A percentile compares a stretch with the other conserved stretches of the same genome.
Evolutionary conservation across 345 rosid species (phyloP).

Genomic region (Boechera divaricarpa): DNA sequence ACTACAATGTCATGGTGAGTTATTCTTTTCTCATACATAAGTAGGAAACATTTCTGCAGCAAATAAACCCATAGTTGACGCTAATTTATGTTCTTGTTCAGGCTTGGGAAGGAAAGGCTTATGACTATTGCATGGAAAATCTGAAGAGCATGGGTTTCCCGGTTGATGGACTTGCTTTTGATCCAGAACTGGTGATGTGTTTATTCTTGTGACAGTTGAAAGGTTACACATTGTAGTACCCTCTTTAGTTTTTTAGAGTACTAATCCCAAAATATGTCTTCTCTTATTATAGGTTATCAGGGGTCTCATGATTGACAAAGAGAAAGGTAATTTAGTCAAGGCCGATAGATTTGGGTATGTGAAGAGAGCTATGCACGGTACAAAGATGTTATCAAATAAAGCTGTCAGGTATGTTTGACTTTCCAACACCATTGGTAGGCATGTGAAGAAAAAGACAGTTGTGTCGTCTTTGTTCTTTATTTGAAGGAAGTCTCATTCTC

Average conservation of each 20-base stretch:
- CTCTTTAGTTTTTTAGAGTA: constrained; percentile 20
- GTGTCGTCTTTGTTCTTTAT: not conserved
- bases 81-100: constrained; percentile 39
- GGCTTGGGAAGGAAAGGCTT: constrained; percentile 99
- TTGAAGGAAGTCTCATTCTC: constrained; percentile 43
- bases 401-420: constrained; percentile 69
- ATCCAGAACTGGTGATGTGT: constrained; percentile 73
- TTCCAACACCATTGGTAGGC: not conserved
- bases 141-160: constrained; percentile 84
- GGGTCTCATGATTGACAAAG: constrained; percentile 98
- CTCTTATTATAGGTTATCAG: constrained; percentile 66
- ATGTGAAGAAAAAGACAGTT: constrained; percentile 20
- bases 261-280: not conserved
- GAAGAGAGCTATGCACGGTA: constrained; percentile 96
- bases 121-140: constrained; percentile 96
- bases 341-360: constrained; percentile 97
- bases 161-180: constrained; percentile 88
- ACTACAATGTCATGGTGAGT: constrained; percentile 86
- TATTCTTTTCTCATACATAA: constrained; percentile 5
- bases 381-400: constrained; percentile 83
- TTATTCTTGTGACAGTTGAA: constrained; percentile 33
- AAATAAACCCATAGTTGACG: not conserved
- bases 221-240: constrained; percentile 17
- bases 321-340: constrained; percentile 93
- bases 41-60: not conserved